A percentile compares a stretch with the other conserved stretches of the same genome.
These are phyloP conservation scores for Citrullus colocynthis DNA, from an alignment of 306 rosid genomes.

Conservation along the genomic window DNA sequence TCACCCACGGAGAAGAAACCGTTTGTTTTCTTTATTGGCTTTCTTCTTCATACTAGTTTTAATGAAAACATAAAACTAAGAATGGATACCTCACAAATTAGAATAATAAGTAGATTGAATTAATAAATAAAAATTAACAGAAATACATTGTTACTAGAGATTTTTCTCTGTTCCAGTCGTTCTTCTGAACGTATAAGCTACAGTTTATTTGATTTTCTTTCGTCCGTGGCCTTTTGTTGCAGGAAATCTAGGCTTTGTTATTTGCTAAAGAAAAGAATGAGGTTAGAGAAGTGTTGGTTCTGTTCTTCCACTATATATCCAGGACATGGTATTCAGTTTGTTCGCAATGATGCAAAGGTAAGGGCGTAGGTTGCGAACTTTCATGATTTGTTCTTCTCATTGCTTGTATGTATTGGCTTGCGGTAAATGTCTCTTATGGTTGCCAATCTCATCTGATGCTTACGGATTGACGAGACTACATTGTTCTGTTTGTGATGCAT, in stretches of 20 bases:
- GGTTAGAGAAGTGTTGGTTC: conserved; percentile 93
- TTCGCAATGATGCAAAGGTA: conserved; percentile 89
- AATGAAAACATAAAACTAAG: too few relatives aligned
- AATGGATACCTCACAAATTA: background rate
- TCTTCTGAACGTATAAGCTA: background rate
- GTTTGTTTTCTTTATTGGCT: background rate
- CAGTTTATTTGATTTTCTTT: background rate
- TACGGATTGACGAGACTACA: background rate
- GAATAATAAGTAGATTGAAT: too few relatives aligned
- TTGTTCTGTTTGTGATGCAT: background rate
- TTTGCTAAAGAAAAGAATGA: conserved; percentile 23
- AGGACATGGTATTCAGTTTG: conserved; percentile 88
- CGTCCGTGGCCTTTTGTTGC: background rate
- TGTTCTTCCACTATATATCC: conserved; percentile 85
- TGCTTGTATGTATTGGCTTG: background rate
- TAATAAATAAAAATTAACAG: too few relatives aligned
- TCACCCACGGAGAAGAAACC: background rate
- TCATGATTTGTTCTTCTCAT: background rate
- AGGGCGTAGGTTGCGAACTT: background rate
- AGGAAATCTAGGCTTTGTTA: background rate
- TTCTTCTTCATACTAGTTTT: background rate
- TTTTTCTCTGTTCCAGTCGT: background rate
- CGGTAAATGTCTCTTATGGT: background rate
- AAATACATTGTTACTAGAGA: background rate
- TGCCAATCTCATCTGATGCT: background rate